phyloP scores from a whole-genome alignment of 2,329 filamentous ascomycete genomes.

The Monosporascus sp. region DNA sequence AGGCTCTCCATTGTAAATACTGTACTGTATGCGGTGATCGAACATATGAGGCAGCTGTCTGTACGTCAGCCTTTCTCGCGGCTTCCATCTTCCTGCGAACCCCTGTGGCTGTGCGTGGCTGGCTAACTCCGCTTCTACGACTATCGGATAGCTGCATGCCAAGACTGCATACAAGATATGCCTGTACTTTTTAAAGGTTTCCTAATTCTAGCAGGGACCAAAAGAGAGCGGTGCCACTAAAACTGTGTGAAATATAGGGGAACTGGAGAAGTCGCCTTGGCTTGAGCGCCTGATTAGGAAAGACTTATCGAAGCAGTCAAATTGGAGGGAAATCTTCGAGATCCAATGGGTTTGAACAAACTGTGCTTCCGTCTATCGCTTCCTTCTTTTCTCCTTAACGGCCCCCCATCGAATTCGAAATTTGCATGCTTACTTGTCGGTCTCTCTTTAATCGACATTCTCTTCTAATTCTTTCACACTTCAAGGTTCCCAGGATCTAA shows the following conservation, averaged over 20 bases:
- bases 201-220: neutral
- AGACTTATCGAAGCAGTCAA: slow-evolving; percentile 1
- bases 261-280: neutral
- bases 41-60: neutral
- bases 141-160: too few species aligned
- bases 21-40: neutral
- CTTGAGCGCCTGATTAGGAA: neutral
- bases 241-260: neutral
- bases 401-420: neutral
- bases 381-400: neutral
- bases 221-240: too few species aligned
- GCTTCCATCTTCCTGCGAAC: neutral
- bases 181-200: too few species aligned
- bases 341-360: neutral
- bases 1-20: too few species aligned
- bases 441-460: neutral
- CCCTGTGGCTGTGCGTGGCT: neutral
- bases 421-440: neutral
- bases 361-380: neutral
- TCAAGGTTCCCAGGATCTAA: neutral
- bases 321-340: slow-evolving; percentile 15
- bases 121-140: neutral
- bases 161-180: too few species aligned
- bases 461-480: too few species aligned
- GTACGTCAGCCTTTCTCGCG: neutral